Percentiles rank a stretch among this genome's conserved stretches.
These are phyloP conservation scores for Penicillium italicum DNA, from an alignment of 2,329 filamentous ascomycete species.

Conservation along the genomic window DNA sequence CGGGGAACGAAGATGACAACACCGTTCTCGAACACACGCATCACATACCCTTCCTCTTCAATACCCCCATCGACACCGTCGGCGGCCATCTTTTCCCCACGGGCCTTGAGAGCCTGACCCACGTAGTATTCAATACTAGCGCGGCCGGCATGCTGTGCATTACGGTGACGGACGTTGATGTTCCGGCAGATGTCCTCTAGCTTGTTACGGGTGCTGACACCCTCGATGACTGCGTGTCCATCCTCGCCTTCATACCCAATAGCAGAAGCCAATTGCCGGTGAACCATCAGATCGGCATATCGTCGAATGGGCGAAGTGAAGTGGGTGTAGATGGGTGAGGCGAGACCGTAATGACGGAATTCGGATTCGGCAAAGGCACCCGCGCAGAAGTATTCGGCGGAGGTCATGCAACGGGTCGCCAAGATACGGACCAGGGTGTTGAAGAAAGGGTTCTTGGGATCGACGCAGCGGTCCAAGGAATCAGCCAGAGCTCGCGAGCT, in stretches of 20 bases:
- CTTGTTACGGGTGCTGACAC: conserved; percentile 74
- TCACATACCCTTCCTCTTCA: conserved; percentile 90
- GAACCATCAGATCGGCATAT: conserved; percentile 93
- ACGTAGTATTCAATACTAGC: conserved; percentile 98
- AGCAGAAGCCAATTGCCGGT: conserved; percentile 89
- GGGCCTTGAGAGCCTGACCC: conserved; percentile 84
- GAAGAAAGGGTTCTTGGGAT: conserved; percentile 84
- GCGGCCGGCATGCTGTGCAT: conserved; percentile 90
- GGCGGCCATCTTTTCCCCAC: conserved; percentile 47
- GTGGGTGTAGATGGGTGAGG: conserved; percentile 95
- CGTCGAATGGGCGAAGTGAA: conserved; percentile 97
- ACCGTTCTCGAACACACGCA: conserved; percentile 96
- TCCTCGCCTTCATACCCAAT: conserved; percentile 71
- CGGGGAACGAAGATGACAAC: conserved; percentile 94
- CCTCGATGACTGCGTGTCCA: conserved; percentile 67
- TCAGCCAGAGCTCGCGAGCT: conserved; percentile 92
- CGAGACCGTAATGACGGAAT: conserved; percentile 95
- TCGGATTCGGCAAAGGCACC: conserved; percentile 90
- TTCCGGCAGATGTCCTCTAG: conserved; percentile 95
- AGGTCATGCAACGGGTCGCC: conserved; percentile 98
- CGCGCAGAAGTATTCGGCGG: conserved; percentile 95
- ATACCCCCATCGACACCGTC: conserved; percentile 42
- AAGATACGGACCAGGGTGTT: conserved; percentile 97
- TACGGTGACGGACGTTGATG: conserved; percentile 95
- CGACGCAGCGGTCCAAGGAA: conserved; percentile 80